These are phyloP conservation scores for Monosporascus sp. DNA, from an alignment of 2,329 filamentous ascomycete species.

Conservation along the genomic window DNA sequence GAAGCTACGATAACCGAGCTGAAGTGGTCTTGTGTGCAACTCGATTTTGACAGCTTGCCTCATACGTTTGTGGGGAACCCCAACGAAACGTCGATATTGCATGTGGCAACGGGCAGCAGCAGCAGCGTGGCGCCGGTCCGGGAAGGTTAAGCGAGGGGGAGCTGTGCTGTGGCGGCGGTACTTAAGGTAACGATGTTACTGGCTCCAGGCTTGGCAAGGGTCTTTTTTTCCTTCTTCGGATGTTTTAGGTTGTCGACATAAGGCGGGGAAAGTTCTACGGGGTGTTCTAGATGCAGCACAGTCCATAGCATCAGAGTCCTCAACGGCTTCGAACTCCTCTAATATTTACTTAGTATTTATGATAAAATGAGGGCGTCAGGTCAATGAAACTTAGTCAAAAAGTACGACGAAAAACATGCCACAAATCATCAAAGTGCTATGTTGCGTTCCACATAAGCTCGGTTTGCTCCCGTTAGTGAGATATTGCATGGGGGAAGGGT, in stretches of 20 bases:
- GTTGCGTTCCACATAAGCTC: too few species aligned
- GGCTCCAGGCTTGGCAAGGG: not conserved
- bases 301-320: not conserved
- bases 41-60: slow-evolving; percentile 32
- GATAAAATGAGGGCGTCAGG: too few species aligned
- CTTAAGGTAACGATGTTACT: not conserved
- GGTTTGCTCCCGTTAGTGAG: too few species aligned
- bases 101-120: slow-evolving; percentile 1
- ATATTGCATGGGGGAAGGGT: too few species aligned
- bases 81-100: slow-evolving; percentile 5
- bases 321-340: too few species aligned
- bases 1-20: slow-evolving; percentile 5
- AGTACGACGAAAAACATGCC: too few species aligned
- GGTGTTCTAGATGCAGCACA: not conserved
- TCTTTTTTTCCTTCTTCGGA: not conserved
- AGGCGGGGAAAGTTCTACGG: not conserved
- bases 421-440: too few species aligned
- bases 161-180: too few species aligned
- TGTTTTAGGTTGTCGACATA: not conserved
- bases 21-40: slow-evolving; percentile 18
- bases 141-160: not conserved
- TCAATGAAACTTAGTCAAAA: too few species aligned
- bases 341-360: too few species aligned
- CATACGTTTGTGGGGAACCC: slow-evolving; percentile 26
- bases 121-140: not conserved